Evolutionary conservation across 192 early-diverging fungal species (phyloP).

Genomic region (Coemansia sp.): DNA sequence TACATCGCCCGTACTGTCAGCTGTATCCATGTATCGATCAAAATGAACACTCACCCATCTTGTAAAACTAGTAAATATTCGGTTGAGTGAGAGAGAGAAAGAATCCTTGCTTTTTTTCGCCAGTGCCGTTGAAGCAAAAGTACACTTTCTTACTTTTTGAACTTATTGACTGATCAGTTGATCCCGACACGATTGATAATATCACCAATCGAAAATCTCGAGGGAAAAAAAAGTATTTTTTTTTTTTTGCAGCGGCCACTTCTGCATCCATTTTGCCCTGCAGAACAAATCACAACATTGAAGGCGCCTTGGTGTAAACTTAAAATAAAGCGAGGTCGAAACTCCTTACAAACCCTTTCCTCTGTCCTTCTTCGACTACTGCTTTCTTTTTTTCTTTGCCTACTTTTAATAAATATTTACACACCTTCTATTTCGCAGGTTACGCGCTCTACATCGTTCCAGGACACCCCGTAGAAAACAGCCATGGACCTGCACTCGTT

Average conservation of each 20-base stretch:
- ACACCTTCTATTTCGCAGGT: background rate
- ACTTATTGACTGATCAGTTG: background rate
- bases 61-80: constrained; percentile 32
- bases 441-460: background rate
- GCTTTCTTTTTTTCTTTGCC: constrained; percentile 1
- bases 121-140: background rate
- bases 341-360: background rate
- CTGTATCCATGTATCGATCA: background rate
- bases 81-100: constrained; percentile 37
- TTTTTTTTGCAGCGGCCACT: background rate
- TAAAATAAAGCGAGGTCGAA: background rate
- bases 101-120: background rate
- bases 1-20: background rate
- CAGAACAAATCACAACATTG: background rate
- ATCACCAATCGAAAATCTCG: constrained; percentile 7
- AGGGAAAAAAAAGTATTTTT: background rate
- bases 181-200: background rate
- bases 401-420: background rate
- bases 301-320: background rate
- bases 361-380: background rate
- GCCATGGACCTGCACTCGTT: constrained; percentile 43
- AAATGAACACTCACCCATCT: constrained; percentile 36
- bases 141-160: background rate
- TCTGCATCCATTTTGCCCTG: background rate
- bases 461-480: background rate